These are phyloP conservation scores for Fusarium circinatum DNA, from an alignment of 2,329 filamentous ascomycete genomes.

Conservation along the genomic window DNA sequence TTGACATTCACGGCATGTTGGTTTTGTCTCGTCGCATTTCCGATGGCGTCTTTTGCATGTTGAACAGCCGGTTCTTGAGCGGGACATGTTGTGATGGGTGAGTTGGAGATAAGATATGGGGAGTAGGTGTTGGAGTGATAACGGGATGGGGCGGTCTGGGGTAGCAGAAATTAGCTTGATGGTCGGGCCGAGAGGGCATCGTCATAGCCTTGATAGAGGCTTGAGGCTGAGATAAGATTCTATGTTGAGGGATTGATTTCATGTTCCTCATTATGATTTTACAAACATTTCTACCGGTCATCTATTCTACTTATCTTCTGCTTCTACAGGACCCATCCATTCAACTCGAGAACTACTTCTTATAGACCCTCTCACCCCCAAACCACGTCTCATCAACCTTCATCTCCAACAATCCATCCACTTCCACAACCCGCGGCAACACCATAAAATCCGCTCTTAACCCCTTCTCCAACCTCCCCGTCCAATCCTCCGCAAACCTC, in stretches of 20 bases:
- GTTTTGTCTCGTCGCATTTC: conserved; percentile 36
- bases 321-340: too few species aligned
- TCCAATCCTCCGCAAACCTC: conserved; percentile 64
- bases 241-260: accelerated
- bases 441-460: conserved; percentile 67
- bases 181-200: background rate
- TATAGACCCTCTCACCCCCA: conserved; percentile 2
- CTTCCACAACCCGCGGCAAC: background rate
- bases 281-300: background rate
- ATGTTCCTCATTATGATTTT: background rate
- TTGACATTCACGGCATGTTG: conserved; percentile 20
- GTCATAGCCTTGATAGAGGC: background rate
- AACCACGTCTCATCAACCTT: conserved; percentile 32
- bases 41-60: conserved; percentile 37
- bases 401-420: conserved; percentile 10
- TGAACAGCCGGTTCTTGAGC: conserved; percentile 30
- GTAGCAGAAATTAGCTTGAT: conserved; percentile 1
- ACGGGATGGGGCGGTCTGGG: background rate
- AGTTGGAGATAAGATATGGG: background rate
- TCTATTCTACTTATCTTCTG: background rate
- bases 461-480: conserved; percentile 63
- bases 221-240: background rate
- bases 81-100: conserved; percentile 7
- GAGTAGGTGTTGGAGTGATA: background rate
- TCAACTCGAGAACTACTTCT: background rate